Base-by-base conservation (phyloP, 2,329 filamentous ascomycete genomes). In the Cladosporium sp. region DNA sequence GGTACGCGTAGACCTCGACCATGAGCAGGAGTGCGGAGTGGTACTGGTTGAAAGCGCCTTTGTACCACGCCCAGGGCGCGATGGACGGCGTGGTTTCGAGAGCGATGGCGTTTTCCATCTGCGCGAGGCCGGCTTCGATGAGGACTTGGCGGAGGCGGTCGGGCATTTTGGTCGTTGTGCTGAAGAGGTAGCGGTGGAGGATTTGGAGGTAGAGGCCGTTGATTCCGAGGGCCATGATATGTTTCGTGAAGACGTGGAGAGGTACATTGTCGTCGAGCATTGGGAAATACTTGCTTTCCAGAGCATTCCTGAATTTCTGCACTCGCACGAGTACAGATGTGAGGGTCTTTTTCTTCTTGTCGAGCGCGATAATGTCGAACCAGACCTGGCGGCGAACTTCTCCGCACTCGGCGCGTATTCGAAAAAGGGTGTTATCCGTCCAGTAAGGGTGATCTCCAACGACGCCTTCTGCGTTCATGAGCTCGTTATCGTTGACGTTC, bases 321-420 rank as follows among this genome's bases (percentile, higher is more conserved):
- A 88, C 80, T 63, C 85, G 86, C 50, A 77, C 75, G 18, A 91
- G 74, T 32, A 87, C 76, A 2, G 79, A 76, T 0, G 83, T 85
- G 45, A 89, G 70, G 13, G 77, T 80, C 35, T 79, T 79, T 63
- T 79, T 80, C 60, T 79, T 78, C 46, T 73, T 75, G 60, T 87
- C 83, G 10, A 89, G 71, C 50, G 80, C 78, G 19, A 82, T 76
- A 41, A 86, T 76, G 63, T 89, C 85, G n/a, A 78, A 71, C 83
- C 84, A 88, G 46, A 88, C 75, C 51, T 78, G 75, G 11, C 86
- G 80, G 68, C 84, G 82, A 77, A 89, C 85, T 67, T 89, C 85
- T 62, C 82, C 83, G 64, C 82, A 80, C 65, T 89, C 85, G 58
- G 87, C 85, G 1, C 86, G 80, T 59, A 90, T 84, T 8, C 85